Conservation (phyloP, 2,329 filamentous ascomycete genomes). For the Huntiella abstrusa region DNA sequence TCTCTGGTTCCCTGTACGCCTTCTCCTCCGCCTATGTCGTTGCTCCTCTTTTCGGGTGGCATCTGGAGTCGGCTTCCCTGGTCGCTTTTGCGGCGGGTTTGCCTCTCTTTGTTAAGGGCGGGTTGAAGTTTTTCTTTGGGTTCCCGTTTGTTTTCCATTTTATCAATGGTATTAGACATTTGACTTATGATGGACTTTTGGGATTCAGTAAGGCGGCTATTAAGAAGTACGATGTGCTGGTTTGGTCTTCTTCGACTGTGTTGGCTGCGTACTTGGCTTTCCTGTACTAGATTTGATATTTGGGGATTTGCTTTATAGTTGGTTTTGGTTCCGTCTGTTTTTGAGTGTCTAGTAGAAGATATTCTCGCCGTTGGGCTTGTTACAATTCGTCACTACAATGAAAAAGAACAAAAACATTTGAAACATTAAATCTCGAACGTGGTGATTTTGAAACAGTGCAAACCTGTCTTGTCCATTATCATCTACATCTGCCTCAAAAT, state of each 20-base stretch:
- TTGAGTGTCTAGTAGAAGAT: not conserved
- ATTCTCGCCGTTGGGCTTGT: not conserved
- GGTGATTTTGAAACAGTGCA: too few species aligned
- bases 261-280: constrained; percentile 27
- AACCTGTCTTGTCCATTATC: too few species aligned
- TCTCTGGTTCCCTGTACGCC: constrained; percentile 59
- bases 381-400: not conserved
- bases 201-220: constrained; percentile 32
- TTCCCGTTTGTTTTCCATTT: constrained; percentile 43
- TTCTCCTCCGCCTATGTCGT: constrained; percentile 68
- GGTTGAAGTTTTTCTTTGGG: constrained; percentile 33
- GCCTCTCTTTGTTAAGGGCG: constrained; percentile 39
- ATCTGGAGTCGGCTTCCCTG: constrained; percentile 39
- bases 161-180: constrained; percentile 35
- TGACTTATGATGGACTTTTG: constrained; percentile 31
- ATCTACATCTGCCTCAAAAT: too few species aligned
- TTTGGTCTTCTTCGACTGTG: constrained; percentile 29
- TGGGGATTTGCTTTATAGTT: not conserved
- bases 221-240: constrained; percentile 25
- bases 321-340: too few species aligned
- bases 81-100: constrained; percentile 41
- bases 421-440: not conserved
- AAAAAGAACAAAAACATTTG: constrained; percentile 1
- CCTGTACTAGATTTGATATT: constrained; percentile 22
- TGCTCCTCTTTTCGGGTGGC: constrained; percentile 51